Evolutionary conservation across 495 filamentous ascomycete species (phyloP).

Genomic region (Aspergillus diversus): DNA sequence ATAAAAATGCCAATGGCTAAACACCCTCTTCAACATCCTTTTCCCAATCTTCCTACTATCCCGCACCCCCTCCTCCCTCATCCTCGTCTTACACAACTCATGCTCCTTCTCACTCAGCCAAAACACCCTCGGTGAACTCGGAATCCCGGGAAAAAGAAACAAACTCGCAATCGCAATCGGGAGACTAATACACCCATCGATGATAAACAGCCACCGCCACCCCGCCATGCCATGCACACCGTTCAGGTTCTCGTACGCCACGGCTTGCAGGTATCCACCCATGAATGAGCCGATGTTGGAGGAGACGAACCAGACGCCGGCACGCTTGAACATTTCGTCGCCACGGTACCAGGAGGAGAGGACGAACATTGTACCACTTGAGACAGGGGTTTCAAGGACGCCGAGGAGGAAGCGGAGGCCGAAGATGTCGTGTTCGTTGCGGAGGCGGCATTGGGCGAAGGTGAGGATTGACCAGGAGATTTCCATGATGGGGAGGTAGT

Average conservation of each 20-base stretch:
- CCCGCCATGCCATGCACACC: slow-evolving; percentile 59
- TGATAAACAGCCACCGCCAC: slow-evolving; percentile 73
- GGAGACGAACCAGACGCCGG: slow-evolving; percentile 63
- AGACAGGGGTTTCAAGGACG: slow-evolving; percentile 58
- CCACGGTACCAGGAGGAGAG: slow-evolving; percentile 53
- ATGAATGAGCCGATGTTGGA: slow-evolving; percentile 64
- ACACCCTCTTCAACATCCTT: slow-evolving; percentile 25
- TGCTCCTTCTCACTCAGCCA: slow-evolving; percentile 16
- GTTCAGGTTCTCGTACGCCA: slow-evolving; percentile 30
- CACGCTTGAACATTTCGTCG: slow-evolving; percentile 49
- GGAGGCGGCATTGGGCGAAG: slow-evolving; percentile 17
- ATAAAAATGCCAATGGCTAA: slow-evolving; percentile 27
- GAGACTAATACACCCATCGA: slow-evolving; percentile 69
- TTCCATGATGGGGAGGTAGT: slow-evolving; percentile 24
- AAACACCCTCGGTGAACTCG: slow-evolving; percentile 20
- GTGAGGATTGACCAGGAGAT: slow-evolving; percentile 19
- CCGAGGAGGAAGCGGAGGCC: slow-evolving; percentile 66
- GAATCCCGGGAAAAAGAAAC: slow-evolving; percentile 73
- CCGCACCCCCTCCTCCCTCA: slow-evolving; percentile 21
- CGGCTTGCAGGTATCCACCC: slow-evolving; percentile 64
- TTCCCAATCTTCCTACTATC: slow-evolving; percentile 25
- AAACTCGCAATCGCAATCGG: slow-evolving; percentile 67
- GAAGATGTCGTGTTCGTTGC: slow-evolving; percentile 19
- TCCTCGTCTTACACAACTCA: slow-evolving; percentile 8
- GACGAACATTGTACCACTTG: slow-evolving; percentile 43